Evolutionary conservation across 169 alveolate genomes (phyloP).

Genomic region (Plasmodium cynomolgi): DNA sequence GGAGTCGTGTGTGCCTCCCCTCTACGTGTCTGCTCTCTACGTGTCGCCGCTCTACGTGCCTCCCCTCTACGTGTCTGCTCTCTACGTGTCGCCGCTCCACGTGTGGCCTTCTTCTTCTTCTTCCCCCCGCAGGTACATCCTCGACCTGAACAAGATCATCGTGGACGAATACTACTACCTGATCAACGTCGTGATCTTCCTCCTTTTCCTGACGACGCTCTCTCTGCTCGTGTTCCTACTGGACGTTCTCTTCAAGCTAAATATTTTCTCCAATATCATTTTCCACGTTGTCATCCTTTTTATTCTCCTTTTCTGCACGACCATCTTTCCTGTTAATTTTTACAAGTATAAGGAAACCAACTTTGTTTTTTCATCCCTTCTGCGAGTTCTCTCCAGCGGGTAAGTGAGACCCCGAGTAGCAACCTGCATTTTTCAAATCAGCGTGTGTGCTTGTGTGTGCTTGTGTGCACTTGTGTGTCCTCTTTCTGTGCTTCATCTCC

Average conservation of each 20-base stretch:
- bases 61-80: neutral
- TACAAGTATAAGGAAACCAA: constrained; percentile 76
- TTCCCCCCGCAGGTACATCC: constrained; percentile 23
- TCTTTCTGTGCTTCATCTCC: neutral
- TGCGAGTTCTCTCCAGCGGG: constrained; percentile 75
- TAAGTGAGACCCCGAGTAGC: neutral
- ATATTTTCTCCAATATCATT: constrained; percentile 29
- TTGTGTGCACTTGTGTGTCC: neutral
- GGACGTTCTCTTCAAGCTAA: constrained; percentile 73
- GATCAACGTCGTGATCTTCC: constrained; percentile 43
- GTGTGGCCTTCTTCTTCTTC: neutral
- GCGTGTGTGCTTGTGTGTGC: neutral
- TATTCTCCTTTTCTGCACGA: constrained; percentile 30
- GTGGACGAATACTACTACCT: constrained; percentile 69
- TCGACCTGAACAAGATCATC: constrained; percentile 57
- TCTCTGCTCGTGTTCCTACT: constrained; percentile 76
- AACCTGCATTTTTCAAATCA: neutral
- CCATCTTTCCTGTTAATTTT: constrained; percentile 44
- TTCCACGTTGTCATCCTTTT: constrained; percentile 23
- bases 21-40: neutral
- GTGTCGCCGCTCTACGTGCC: neutral
- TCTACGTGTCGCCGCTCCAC: neutral
- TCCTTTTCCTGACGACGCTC: constrained; percentile 66
- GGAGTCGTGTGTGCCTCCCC: too few relatives aligned
- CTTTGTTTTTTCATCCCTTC: constrained; percentile 72